Base-by-base conservation (phyloP, 495 filamentous ascomycete genomes). In the Neurospora sp. region DNA sequence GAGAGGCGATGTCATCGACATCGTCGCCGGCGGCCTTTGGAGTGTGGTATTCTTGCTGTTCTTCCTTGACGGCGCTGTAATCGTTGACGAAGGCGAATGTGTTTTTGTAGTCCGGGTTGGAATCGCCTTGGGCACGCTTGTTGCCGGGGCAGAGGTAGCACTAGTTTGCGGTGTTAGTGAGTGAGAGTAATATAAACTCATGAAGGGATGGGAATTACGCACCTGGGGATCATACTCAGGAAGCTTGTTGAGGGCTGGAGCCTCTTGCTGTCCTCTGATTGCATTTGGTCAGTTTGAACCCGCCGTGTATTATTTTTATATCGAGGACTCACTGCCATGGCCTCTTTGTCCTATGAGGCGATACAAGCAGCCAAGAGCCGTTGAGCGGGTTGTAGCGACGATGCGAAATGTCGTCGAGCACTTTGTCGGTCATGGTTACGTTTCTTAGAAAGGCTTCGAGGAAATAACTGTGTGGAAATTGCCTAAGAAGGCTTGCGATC, bases 61-160 rank as follows among this genome's bases (percentile, higher is more conserved):
- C 89, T 82, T 98, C 95, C 79, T 97, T 97, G 38, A 99, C 94
- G 13, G 96, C 96, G 77, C 93, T 95, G 80, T 96, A 99, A 81
- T 99, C 96, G 78, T 99, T 99, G 62, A 98, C 92, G 75, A 99
- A 99, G 13, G 95, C 91, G 76, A 97, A 98, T 0, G 94, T 97
- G 72, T 85, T 89, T 40, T 91, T 84, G 79, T 98, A 99, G 37
- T 92, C 84, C 0, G 96, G 96, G 79, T 98, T 99, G 74, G 80
- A 79, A 77, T 97, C 93, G 72, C 96, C 96, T 78, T 93, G 90
- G 3, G 95, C 96, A n/a, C 96, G 90, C 76, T 90, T 86, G 79
- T 99, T 99, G 40, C 94, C 90, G 1, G 96, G 96, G 80, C 96
- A 99, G n/a, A 99, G 88, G 78, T 97, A 99, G 83, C 96, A 99